Percentiles rank a stretch among this genome's conserved stretches.
phyloP scores from a whole-genome alignment of 2,329 filamentous ascomycete species.

The Botrytis pseudocinerea region DNA sequence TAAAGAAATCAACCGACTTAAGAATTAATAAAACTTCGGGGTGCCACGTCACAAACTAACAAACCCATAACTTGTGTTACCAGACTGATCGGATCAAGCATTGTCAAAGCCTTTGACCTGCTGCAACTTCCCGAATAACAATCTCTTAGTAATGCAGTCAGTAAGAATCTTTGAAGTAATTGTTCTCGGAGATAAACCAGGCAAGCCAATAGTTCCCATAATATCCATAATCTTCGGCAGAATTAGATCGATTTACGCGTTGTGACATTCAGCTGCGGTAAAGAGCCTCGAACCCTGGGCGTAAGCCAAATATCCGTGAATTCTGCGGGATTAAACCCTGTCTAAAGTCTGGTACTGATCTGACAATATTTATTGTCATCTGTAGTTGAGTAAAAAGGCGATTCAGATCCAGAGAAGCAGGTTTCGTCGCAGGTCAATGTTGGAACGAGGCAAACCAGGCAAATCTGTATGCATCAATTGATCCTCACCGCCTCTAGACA shows the following conservation, averaged over 20 bases:
- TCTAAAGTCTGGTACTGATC: background rate
- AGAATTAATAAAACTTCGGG: constrained; percentile 10
- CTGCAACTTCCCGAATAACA: background rate
- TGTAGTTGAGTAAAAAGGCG: background rate
- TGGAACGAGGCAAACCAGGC: background rate
- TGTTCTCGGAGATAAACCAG: background rate
- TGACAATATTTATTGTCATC: background rate
- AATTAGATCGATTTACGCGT: background rate
- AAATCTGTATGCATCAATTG: background rate
- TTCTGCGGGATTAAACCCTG: background rate
- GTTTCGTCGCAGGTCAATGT: background rate
- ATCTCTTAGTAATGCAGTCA: background rate
- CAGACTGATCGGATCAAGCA: constrained; percentile 5
- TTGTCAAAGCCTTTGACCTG: constrained; percentile 6
- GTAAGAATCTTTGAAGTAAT: background rate
- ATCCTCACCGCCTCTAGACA: background rate
- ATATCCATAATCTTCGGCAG: background rate
- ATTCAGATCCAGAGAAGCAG: background rate
- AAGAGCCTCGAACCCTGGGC: constrained; percentile 3
- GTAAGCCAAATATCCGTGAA: constrained; percentile 5
- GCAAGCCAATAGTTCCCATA: background rate
- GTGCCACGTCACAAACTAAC: constrained; percentile 18
- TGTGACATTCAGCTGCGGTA: background rate
- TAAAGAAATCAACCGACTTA: background rate
- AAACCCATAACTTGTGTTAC: constrained; percentile 1